Conservation (phyloP, 1,139 yeast genomes). For the Chernovozyma aurita region DNA sequence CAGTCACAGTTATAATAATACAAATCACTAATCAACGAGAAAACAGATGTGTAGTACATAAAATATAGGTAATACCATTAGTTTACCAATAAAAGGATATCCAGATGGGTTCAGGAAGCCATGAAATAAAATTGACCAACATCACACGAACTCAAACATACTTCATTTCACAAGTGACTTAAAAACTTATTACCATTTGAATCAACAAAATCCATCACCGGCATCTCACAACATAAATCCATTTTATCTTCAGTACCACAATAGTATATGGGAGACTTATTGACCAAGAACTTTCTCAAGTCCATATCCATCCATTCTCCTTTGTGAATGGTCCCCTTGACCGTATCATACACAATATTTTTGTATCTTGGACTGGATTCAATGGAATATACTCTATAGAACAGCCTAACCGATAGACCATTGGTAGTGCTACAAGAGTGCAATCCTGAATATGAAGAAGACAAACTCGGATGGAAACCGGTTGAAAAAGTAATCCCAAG, state of each 20-base stretch:
- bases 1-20: too few species aligned
- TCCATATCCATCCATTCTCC: constrained; percentile 12
- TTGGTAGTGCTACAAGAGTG: constrained; percentile 13
- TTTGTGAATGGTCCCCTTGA: constrained; percentile 4
- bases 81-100: too few species aligned
- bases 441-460: constrained; percentile 11
- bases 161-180: too few species aligned
- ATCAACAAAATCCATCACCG: constrained; percentile 2
- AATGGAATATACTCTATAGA: constrained; percentile 13
- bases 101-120: too few species aligned
- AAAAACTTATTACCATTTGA: constrained; percentile 1
- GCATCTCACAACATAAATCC: constrained; percentile 14
- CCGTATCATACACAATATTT: constrained; percentile 8
- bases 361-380: constrained; percentile 10
- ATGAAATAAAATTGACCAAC: too few species aligned
- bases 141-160: too few species aligned
- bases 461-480: constrained; percentile 6
- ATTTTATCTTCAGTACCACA: constrained; percentile 16
- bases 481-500: constrained; percentile 1
- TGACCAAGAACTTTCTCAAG: constrained; percentile 10
- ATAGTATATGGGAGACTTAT: constrained; percentile 12
- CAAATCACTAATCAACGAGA: too few species aligned
- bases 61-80: too few species aligned
- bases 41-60: too few species aligned
- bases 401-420: constrained; percentile 14